Evolutionary conservation across 192 early-diverging fungal genomes (phyloP).

Genomic region (Paraglomus brasilianum): DNA sequence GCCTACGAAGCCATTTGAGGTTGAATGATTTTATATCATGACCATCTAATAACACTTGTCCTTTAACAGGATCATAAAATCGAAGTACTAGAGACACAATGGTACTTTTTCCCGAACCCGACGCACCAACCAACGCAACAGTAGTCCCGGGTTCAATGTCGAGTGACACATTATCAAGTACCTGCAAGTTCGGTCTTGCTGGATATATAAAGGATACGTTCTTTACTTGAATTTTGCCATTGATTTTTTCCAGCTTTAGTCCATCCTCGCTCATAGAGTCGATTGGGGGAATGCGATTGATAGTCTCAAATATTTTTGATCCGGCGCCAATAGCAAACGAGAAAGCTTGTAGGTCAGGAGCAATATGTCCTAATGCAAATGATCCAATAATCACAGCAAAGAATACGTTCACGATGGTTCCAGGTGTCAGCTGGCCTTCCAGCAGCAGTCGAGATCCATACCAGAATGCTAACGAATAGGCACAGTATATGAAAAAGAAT

Average conservation of each 20-base stretch:
- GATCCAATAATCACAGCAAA: slow-evolving; percentile 70
- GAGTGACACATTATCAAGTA: slow-evolving; percentile 56
- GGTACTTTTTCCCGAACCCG: slow-evolving; percentile 76
- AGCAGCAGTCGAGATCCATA: slow-evolving; percentile 61
- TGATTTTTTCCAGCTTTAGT: slow-evolving; percentile 37
- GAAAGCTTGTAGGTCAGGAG: slow-evolving; percentile 68
- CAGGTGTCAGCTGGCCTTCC: slow-evolving; percentile 62
- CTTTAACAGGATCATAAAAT: slow-evolving; percentile 46
- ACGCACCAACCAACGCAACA: slow-evolving; percentile 79
- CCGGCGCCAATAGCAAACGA: slow-evolving; percentile 81
- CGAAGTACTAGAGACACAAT: slow-evolving; percentile 45
- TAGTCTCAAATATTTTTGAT: slow-evolving; percentile 74
- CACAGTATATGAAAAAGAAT: slow-evolving; percentile 54
- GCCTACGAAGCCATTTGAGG: slow-evolving; percentile 57
- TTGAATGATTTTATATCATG: slow-evolving; percentile 61
- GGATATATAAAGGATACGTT: slow-evolving; percentile 66
- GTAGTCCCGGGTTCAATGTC: slow-evolving; percentile 60
- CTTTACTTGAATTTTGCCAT: slow-evolving; percentile 53
- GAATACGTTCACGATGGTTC: slow-evolving; percentile 66
- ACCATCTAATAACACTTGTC: slow-evolving; percentile 62
- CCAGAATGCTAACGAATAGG: slow-evolving; percentile 59
- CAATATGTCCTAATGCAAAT: slow-evolving; percentile 67
- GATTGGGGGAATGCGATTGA: slow-evolving; percentile 80
- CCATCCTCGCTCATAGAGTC: slow-evolving; percentile 61
- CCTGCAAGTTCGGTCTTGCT: slow-evolving; percentile 51